These are phyloP conservation scores for Tagetes erecta DNA, from an alignment of 129 eudicot genomes.

Conservation along the genomic window DNA sequence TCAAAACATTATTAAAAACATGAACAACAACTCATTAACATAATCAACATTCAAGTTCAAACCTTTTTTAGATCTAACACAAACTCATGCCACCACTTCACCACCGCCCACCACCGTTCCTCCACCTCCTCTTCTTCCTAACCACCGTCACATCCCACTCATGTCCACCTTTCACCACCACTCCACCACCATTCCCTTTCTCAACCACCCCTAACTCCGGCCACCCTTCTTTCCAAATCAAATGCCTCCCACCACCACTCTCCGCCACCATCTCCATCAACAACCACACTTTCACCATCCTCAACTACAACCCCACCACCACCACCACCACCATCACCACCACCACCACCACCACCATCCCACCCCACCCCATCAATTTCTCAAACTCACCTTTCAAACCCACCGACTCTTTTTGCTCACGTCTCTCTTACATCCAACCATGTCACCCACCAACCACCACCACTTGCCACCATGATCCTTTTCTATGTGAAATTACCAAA, in stretches of 20 bases:
- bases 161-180: slow-evolving; percentile 78
- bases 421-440: slow-evolving; percentile 65
- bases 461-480: slow-evolving; percentile 67
- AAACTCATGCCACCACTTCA: slow-evolving; percentile 19
- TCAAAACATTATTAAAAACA: too few species aligned
- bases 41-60: slow-evolving; percentile 14
- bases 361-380: slow-evolving; percentile 45
- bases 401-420: slow-evolving; percentile 78
- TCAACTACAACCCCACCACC: slow-evolving; percentile 49
- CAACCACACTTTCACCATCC: slow-evolving; percentile 63
- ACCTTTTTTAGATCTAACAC: background rate
- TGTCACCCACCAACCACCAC: slow-evolving; percentile 65
- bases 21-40: background rate
- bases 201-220: slow-evolving; percentile 74
- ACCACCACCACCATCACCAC: slow-evolving; percentile 42
- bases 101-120: slow-evolving; percentile 30
- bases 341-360: slow-evolving; percentile 36
- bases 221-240: slow-evolving; percentile 88
- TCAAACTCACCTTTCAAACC: slow-evolving; percentile 59
- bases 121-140: slow-evolving; percentile 21
- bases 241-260: slow-evolving; percentile 53
- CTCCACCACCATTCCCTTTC: slow-evolving; percentile 74
- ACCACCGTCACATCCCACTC: slow-evolving; percentile 25
- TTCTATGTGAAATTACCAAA: slow-evolving; percentile 63
- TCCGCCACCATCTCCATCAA: slow-evolving; percentile 64